Conservation (phyloP, 2,329 filamentous ascomycete genomes). For the Beauveria caledonica region DNA sequence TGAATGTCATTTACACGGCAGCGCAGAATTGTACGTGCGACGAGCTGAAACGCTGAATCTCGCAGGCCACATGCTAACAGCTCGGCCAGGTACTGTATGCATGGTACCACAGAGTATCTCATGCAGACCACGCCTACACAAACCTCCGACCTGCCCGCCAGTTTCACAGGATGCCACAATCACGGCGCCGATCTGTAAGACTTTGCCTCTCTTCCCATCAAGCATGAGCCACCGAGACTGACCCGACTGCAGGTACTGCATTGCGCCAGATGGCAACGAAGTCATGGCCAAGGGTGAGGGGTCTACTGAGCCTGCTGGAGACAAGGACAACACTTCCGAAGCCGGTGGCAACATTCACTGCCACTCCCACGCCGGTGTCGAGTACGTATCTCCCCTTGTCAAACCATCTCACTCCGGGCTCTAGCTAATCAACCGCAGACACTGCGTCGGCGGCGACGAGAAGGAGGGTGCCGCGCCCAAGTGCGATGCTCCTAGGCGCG, state of each 20-base stretch:
- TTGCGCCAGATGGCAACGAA: slow-evolving; percentile 51
- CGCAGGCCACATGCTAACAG: not conserved
- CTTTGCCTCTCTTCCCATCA: not conserved
- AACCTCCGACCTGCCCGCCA: slow-evolving; percentile 46
- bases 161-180: slow-evolving; percentile 57
- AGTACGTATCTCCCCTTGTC: slow-evolving; percentile 40
- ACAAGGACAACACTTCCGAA: slow-evolving; percentile 15
- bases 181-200: slow-evolving; percentile 51
- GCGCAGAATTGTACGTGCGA: slow-evolving; percentile 28
- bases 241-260: slow-evolving; percentile 45
- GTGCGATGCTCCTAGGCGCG: slow-evolving; percentile 38
- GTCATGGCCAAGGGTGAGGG: slow-evolving; percentile 43
- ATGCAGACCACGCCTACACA: slow-evolving; percentile 42
- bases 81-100: slow-evolving; percentile 34
- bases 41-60: not conserved
- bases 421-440: slow-evolving; percentile 28
- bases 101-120: slow-evolving; percentile 33
- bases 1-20: slow-evolving; percentile 33
- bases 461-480: slow-evolving; percentile 22
- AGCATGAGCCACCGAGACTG: not conserved
- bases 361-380: slow-evolving; percentile 68
- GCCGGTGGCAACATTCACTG: slow-evolving; percentile 38
- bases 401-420: not conserved
- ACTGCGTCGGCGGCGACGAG: slow-evolving; percentile 48
- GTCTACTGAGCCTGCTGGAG: slow-evolving; percentile 14